Conservation (phyloP, 2,329 filamentous ascomycete species). For the Ambrosiella cleistominuta region DNA sequence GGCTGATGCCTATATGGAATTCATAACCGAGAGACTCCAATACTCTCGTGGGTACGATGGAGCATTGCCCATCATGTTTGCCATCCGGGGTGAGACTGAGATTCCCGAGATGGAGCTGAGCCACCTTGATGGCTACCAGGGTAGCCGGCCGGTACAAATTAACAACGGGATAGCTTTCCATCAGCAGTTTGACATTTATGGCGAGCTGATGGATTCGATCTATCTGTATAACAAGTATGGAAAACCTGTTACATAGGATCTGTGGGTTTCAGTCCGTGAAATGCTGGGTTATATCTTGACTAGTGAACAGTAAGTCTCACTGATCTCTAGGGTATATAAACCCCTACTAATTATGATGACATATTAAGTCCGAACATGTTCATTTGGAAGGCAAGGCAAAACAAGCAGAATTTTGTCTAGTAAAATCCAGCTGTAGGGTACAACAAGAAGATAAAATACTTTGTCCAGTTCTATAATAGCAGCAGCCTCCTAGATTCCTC, state of each 20-base stretch:
- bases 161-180: constrained; percentile 64
- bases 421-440: constrained; percentile 70
- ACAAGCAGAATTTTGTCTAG: constrained; percentile 64
- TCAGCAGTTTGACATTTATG: constrained; percentile 64
- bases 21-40: constrained; percentile 54
- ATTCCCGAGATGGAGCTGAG: constrained; percentile 52
- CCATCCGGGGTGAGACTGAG: constrained; percentile 55
- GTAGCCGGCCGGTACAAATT: constrained; percentile 54
- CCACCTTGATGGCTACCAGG: constrained; percentile 56
- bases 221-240: constrained; percentile 69
- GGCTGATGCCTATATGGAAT: constrained; percentile 61
- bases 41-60: constrained; percentile 41
- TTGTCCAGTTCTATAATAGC: constrained; percentile 61
- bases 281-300: constrained; percentile 57
- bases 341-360: constrained; percentile 11
- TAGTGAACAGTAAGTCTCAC: constrained; percentile 34
- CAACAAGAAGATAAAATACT: constrained; percentile 50
- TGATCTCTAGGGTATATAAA: too few species aligned
- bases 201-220: constrained; percentile 59
- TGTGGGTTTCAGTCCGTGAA: constrained; percentile 53
- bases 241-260: constrained; percentile 59
- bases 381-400: constrained; percentile 65
- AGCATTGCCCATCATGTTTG: constrained; percentile 65
- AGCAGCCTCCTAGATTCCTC: constrained; percentile 54
- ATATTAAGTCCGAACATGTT: constrained; percentile 52